phyloP scores from a whole-genome alignment of 2,329 filamentous ascomycete genomes.

The Bipolaris bicolor region DNA sequence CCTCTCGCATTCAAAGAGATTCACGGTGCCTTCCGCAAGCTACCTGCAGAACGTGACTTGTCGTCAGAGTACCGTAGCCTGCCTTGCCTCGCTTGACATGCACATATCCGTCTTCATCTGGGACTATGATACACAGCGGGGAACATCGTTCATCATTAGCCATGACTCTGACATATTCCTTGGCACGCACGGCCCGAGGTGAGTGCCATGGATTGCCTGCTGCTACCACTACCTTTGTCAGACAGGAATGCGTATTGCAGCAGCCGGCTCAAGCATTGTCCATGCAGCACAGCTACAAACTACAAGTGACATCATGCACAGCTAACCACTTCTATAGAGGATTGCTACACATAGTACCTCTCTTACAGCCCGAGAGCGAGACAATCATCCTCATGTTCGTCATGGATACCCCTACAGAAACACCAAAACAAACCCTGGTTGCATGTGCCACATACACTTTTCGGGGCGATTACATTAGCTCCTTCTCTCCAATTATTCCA shows the following conservation, averaged over 20 bases:
- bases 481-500: not conserved
- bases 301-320: not conserved
- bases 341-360: slow-evolving; percentile 1
- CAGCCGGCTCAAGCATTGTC: too few relatives aligned
- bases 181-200: not conserved
- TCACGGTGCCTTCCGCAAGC: slow-evolving; percentile 22
- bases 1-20: slow-evolving; percentile 20
- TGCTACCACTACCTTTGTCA: not conserved
- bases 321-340: slow-evolving; percentile 3
- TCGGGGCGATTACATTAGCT: slow-evolving; percentile 11
- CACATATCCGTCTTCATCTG: slow-evolving; percentile 34
- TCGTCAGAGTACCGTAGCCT: slow-evolving; percentile 32
- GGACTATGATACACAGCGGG: slow-evolving; percentile 34
- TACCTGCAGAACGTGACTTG: slow-evolving; percentile 20
- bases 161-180: slow-evolving; percentile 3
- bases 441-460: slow-evolving; percentile 21
- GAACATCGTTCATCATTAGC: slow-evolving; percentile 29
- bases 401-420: not conserved
- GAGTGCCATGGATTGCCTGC: not conserved
- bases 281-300: not conserved
- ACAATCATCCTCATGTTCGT: slow-evolving; percentile 18
- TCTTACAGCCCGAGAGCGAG: slow-evolving; percentile 21
- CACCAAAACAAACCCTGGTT: not conserved
- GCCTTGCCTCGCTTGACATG: slow-evolving; percentile 14
- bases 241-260: too few relatives aligned